Evolutionary conservation across 495 filamentous ascomycete genomes (phyloP), one percentile per base, ranked within the genome.

Genomic region (Tuber umbilicatum): DNA sequence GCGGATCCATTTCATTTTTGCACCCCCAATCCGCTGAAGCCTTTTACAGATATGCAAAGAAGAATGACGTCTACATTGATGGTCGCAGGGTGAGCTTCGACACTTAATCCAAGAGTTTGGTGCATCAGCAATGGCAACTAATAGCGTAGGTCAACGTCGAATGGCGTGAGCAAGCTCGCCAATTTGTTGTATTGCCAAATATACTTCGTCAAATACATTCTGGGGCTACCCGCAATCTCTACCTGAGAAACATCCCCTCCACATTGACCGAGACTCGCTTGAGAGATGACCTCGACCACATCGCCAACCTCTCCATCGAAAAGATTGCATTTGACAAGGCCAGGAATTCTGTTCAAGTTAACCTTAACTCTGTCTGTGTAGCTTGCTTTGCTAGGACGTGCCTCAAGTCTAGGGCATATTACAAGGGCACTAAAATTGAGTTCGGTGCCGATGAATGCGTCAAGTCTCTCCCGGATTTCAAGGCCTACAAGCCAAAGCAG

Each of bases 141-240:
- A 73, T 42, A 17, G 27, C n/a, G 43, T 72, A 94, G 92, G 83
- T 92, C 73, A 89, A 92, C 39, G 85, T 91, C 71, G 85, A 85
- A 41, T 94, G 92, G 92, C 89, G 87, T 67, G 89, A 93, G 45
- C 74, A 71, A 50, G n/a, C 79, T 70, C 88, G 90, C 2, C 92
- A 94, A 83, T 94, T 91, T 79, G 85, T 88, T 45, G 84, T 94
- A 17, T 87, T 89, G 1, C 85, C 85, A 2, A 89, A 92, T 80
- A 86, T 94, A 64, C 87, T 87, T 4, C 86, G 87, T 80, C 91
- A 91, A 82, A 89, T 93, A 68, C 83, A 84, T 60, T 86, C 84
- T 55, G 93, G 93, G n/a, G 91, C 91, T n/a, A 91, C 89, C 67
- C 90, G 93, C 72, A 94, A 94, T 79, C 82, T 97, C 37, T 83